A percentile compares a stretch with the other conserved stretches of the same genome.
These are phyloP conservation scores for Gloeostereum incarnatum DNA, from an alignment of 768 basidiomycete genomes.

Conservation along the genomic window DNA sequence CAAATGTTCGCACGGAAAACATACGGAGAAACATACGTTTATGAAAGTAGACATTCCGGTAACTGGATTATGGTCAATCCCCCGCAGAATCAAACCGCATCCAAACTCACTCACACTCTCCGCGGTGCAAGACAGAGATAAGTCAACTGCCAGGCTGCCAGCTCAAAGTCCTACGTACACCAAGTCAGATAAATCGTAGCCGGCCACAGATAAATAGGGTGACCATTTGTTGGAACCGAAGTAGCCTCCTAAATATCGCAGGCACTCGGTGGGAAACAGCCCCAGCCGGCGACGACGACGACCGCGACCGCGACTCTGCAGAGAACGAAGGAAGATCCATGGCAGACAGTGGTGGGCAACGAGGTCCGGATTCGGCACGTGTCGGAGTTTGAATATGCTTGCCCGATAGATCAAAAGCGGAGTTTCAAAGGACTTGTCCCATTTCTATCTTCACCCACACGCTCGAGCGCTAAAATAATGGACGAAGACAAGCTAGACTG, in stretches of 20 bases:
- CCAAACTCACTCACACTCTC: conserved; percentile 58
- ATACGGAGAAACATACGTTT: conserved; percentile 55
- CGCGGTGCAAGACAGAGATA: conserved; percentile 89
- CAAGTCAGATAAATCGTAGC: conserved; percentile 5
- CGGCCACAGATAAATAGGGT: neutral
- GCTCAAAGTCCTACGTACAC: conserved; percentile 77
- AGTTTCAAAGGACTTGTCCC: conserved; percentile 13
- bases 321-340: conserved; percentile 19
- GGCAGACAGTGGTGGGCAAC: no score
- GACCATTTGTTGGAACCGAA: conserved; percentile 85
- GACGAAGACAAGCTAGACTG: conserved; percentile 68
- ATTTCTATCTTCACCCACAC: conserved; percentile 11
- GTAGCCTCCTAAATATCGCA: conserved; percentile 69
- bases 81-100: conserved; percentile 1
- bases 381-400: conserved; percentile 3
- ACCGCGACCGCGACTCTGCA: conserved; percentile 21
- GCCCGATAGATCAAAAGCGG: no score
- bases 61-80: conserved; percentile 31
- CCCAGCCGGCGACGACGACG: conserved; percentile 21
- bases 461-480: conserved; percentile 41
- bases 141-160: conserved; percentile 92
- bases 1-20: neutral
- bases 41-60: conserved; percentile 96
- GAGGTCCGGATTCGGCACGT: no score
- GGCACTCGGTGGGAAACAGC: conserved; percentile 54